Evolutionary conservation across 371 early-diverging fungal species (phyloP), one percentile per base, ranked within the genome.

Genomic region (Mortierella sp.): DNA sequence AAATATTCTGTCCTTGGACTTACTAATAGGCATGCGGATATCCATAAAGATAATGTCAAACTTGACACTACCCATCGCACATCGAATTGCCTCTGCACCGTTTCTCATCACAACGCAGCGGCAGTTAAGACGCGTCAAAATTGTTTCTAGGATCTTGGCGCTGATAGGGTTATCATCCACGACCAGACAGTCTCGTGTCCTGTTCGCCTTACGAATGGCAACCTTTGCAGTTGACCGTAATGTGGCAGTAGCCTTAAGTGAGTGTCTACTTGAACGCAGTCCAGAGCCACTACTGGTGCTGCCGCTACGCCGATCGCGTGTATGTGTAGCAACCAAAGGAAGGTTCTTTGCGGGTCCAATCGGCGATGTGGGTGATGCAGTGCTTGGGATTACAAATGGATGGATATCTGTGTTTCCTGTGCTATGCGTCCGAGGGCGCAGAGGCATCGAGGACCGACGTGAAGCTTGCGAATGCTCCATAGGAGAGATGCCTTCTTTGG

Each of bases 21-120:
- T 90, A 94, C 94, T 88, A 54, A 96, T 94, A 1, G 97, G 97
- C 96, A 97, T 96, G 11, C 93, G 87, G n/a, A 95, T 92, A 70
- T 96, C 96, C 94, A 96, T 94, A 69, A 98, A 96, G 40, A 98
- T 96, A 30, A 96, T 87, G 70, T 96, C 96, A 86, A 95, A 98
- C 73, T 89, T 91, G 28, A 95, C 92, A 61, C 93, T 91, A 0
- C 95, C 95, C 92, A 97, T 94, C 1, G 95, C 95, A 66, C 90
- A 92, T 45, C 95, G 93, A 68, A 97, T 90, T 0, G 96, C 96
- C 77, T 96, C 97, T 5, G 95, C 96, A 10, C 97, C 98, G 65
- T 96, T 97, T 32, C 92, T 88, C 37, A 95, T 95, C 57, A 93
- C 88, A 2, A 94, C 91, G 70, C 95, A 95, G 16, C 93, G 89